Conservation (phyloP, 1,139 yeast species). For the Zygosaccharomyces sapae region DNA sequence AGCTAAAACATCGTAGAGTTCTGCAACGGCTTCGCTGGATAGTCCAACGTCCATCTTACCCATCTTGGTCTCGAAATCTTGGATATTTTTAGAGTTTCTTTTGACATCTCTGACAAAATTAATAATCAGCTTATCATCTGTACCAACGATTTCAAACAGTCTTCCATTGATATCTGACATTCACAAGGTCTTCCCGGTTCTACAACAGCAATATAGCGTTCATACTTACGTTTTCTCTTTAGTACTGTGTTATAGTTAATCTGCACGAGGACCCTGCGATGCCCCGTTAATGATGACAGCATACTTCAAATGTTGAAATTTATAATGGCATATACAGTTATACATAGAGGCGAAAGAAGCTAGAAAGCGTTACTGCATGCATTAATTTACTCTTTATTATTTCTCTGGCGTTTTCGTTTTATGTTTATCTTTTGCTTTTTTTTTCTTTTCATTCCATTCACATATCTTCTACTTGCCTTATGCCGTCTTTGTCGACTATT, state of each 20-base stretch:
- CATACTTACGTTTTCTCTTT: too few species aligned
- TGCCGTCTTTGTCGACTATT: constrained; percentile 70
- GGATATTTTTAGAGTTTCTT: constrained; percentile 9
- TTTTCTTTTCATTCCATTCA: constrained; percentile 4
- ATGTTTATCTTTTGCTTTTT: too few species aligned
- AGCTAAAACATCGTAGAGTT: constrained; percentile 10
- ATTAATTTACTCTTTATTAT: not conserved
- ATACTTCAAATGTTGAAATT: not conserved
- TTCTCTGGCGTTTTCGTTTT: not conserved
- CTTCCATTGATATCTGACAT: constrained; percentile 8
- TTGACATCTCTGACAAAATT: constrained; percentile 20
- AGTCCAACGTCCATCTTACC: constrained; percentile 20
- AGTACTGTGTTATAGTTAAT: not conserved
- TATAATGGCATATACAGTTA: constrained; percentile 5
- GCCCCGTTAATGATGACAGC: constrained; percentile 5
- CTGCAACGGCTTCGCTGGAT: constrained; percentile 8
- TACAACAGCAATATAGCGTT: not conserved
- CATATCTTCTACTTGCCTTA: constrained; percentile 47
- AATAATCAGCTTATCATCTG: constrained; percentile 18
- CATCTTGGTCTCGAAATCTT: constrained; percentile 16
- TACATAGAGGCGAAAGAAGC: not conserved
- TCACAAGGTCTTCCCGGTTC: not conserved
- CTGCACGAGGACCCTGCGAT: not conserved
- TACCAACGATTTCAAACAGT: constrained; percentile 12
- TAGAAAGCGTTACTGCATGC: not conserved